These are phyloP conservation scores for Leishmania turanica DNA, from an alignment of 208 protist species.

Conservation along the genomic window DNA sequence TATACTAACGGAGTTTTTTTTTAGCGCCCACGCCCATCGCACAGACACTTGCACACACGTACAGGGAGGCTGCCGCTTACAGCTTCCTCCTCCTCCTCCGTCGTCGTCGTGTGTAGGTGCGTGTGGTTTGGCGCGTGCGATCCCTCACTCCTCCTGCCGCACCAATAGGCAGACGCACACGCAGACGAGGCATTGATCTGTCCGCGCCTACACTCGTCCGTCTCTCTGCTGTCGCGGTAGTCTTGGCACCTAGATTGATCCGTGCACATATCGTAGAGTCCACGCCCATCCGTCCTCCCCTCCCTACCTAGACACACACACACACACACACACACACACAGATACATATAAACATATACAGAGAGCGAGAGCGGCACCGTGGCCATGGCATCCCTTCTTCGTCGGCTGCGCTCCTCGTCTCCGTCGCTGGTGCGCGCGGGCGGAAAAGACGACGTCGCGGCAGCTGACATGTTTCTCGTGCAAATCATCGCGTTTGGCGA, in stretches of 20 bases:
- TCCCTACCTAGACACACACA: neutral
- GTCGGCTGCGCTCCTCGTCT: slow-evolving; percentile 8
- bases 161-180: neutral
- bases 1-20: neutral
- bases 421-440: slow-evolving; percentile 3
- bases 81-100: neutral
- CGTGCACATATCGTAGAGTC: neutral
- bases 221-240: neutral
- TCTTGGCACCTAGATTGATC: neutral
- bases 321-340: neutral
- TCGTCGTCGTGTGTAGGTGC: neutral
- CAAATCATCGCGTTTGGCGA: slow-evolving; percentile 28
- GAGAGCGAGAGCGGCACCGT: neutral
- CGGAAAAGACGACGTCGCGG: neutral
- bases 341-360: neutral
- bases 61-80: neutral
- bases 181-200: neutral
- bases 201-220: neutral
- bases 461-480: slow-evolving; percentile 15
- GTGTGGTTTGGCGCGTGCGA: neutral
- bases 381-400: slow-evolving; percentile 11
- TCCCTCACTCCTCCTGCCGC: neutral
- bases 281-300: neutral
- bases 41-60: neutral
- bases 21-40: neutral